Evolutionary conservation across 495 filamentous ascomycete genomes (phyloP).

Genomic region (Immersiella caudata): DNA sequence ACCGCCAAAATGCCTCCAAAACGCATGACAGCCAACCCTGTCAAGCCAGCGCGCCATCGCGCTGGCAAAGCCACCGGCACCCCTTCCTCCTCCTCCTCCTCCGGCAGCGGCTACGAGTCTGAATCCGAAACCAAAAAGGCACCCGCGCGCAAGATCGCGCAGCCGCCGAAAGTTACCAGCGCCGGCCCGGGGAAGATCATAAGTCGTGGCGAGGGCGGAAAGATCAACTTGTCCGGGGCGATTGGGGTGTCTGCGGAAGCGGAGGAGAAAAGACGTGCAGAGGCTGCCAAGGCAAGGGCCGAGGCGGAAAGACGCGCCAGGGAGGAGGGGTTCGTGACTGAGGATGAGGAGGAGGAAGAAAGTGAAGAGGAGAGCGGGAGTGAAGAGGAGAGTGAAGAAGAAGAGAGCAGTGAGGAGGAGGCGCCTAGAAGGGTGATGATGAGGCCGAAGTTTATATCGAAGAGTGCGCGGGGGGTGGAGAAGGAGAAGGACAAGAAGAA

Average conservation of each 20-base stretch:
- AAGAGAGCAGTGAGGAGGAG: conserved; percentile 55
- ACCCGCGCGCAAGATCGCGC: conserved; percentile 44
- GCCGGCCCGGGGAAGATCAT: conserved; percentile 53
- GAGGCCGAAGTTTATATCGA: conserved; percentile 90
- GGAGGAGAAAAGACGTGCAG: conserved; percentile 46
- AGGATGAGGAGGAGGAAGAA: conserved; percentile 56
- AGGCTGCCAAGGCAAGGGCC: conserved; percentile 45
- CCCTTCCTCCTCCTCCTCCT: conserved; percentile 64
- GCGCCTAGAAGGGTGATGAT: conserved; percentile 73
- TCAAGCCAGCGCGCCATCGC: conserved; percentile 79
- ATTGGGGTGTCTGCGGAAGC: conserved; percentile 48
- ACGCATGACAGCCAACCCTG: conserved; percentile 93
- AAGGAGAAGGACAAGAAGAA: conserved; percentile 39
- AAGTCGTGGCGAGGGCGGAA: conserved; percentile 62
- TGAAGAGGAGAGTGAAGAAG: conserved; percentile 38
- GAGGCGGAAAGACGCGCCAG: conserved; percentile 53
- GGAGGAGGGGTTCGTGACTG: conserved; percentile 79
- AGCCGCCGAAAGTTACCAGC: conserved; percentile 61
- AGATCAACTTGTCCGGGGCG: conserved; percentile 66
- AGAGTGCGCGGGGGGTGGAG: conserved; percentile 63
- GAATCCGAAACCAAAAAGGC: conserved; percentile 34
- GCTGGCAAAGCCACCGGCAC: conserved; percentile 77
- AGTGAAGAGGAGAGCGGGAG: conserved; percentile 47
- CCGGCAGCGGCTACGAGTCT: conserved; percentile 55
- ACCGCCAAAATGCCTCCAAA: conserved; percentile 72